Evolutionary conservation across 192 early-diverging fungal species (phyloP), one percentile per base, ranked within the genome.

Genomic region (Entrophospora sp.): DNA sequence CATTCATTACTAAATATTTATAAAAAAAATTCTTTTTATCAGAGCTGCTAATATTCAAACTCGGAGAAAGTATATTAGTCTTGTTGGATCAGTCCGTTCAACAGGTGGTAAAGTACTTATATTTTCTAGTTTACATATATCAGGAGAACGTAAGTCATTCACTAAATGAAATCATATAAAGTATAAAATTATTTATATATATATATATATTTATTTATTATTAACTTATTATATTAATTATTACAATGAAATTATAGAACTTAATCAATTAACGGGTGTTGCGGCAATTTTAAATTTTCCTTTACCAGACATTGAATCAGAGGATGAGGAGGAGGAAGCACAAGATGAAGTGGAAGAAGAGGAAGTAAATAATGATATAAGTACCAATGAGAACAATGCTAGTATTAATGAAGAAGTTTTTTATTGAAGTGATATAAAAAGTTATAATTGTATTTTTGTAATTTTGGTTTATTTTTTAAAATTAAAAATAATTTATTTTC

Each of bases 271-370:
- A 37, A 88, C 94, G 18, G 97, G 97, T 25, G 90, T 99, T 5
- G 97, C 97, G 9, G 92, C 93, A 4, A 91, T 95, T 45, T 76
- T 96, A 38, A 89, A 83, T 55, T 99, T 95, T 59, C 91, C 94
- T n/a, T 65, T 99, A 46, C 90, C 88, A 24, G 86, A 94, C 22
- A 73, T 91, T 42, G 92, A 94, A 27, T 87, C 86, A 10, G 88
- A 86, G 40, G 75, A 74, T 0, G 83, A 86, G 14, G 72, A 71
- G 25, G 74, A 74, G 0, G 83, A 86, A 14, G 72, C 70, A 30
- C 73, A 77, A 16, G 61, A 72, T 20, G 72, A 58, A 13, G 58
- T 22, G 9, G 71, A 34, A 18, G 71, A 77, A 27, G 77, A 69
- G 8, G 36, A n/a, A n/a, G n/a, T n/a, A 53, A 12, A 43, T n/a